phyloP scores from a whole-genome alignment of 768 basidiomycete genomes.

The Tricholoma flavovirens region DNA sequence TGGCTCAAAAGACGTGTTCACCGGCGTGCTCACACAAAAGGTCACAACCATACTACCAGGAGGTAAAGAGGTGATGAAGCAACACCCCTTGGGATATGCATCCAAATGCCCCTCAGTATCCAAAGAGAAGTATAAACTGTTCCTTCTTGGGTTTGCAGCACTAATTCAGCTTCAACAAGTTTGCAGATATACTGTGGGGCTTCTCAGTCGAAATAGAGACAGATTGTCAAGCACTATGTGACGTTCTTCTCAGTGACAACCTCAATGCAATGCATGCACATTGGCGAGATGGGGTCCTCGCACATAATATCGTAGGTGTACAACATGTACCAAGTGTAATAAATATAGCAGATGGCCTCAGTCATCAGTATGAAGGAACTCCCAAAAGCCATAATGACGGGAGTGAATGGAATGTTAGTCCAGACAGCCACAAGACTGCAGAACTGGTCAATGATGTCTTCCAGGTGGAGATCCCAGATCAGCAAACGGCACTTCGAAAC shows the following conservation, averaged over 20 bases:
- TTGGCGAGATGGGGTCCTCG: constrained; percentile 24
- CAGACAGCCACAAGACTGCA: constrained; percentile 20
- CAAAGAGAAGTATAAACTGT: constrained; percentile 25
- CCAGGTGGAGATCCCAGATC: neutral
- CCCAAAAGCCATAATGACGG: too few relatives aligned
- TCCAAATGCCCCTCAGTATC: constrained; percentile 24
- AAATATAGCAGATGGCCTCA: constrained; percentile 24
- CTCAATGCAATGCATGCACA: constrained; percentile 18
- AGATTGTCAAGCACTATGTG: constrained; percentile 25
- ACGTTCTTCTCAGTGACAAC: constrained; percentile 18
- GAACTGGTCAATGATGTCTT: constrained; percentile 14
- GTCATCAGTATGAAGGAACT: too few relatives aligned
- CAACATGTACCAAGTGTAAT: constrained; percentile 12
- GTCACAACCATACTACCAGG: constrained; percentile 9
- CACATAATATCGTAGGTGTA: too few relatives aligned
- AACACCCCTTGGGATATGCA: constrained; percentile 24
- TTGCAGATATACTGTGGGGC: constrained; percentile 19
- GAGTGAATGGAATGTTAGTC: constrained; percentile 26
- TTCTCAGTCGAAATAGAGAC: constrained; percentile 26
- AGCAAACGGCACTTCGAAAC: constrained; percentile 3
- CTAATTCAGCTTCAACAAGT: constrained; percentile 23
- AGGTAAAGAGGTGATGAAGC: constrained; percentile 7
- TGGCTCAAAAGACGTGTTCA: too few relatives aligned
- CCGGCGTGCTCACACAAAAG: constrained; percentile 22
- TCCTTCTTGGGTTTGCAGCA: constrained; percentile 28